These are phyloP conservation scores for Hemileia vastatrix DNA, from an alignment of 1,284 basidiomycete species.

Conservation along the genomic window DNA sequence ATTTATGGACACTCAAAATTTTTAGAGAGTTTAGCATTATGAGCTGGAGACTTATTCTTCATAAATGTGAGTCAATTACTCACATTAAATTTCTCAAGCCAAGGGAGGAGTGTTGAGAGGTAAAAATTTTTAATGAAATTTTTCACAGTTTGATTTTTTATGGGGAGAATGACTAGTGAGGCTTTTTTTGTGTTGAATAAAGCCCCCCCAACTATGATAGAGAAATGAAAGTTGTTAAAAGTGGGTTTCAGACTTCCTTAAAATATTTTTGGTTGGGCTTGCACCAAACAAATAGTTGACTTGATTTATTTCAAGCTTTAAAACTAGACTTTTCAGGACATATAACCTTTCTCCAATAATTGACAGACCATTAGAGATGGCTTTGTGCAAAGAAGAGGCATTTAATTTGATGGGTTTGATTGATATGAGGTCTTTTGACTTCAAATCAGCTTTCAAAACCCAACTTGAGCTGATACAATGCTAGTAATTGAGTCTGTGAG, in stretches of 20 bases:
- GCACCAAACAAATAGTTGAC: background rate
- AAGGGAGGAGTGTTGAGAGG: no score
- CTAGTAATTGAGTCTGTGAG: no score
- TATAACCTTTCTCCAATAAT: background rate
- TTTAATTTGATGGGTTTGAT: no score
- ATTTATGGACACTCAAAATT: no score
- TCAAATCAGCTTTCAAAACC: no score
- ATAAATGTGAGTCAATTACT: no score
- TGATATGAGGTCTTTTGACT: no score
- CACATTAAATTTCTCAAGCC: no score
- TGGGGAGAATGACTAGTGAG: background rate
- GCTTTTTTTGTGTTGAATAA: background rate
- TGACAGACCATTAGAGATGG: background rate
- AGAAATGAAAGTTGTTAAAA: background rate
- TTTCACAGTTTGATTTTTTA: background rate
- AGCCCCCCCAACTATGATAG: background rate
- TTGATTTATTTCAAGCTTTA: background rate
- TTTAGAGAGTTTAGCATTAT: no score
- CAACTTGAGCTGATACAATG: no score
- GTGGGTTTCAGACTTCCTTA: background rate
- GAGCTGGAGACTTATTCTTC: no score
- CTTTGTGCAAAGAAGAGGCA: background rate
- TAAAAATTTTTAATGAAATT: background rate
- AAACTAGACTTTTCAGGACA: no score
- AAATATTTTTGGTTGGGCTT: background rate